Evolutionary conservation across 257 asterid species (phyloP).

Genomic region (Solanum virginianum): DNA sequence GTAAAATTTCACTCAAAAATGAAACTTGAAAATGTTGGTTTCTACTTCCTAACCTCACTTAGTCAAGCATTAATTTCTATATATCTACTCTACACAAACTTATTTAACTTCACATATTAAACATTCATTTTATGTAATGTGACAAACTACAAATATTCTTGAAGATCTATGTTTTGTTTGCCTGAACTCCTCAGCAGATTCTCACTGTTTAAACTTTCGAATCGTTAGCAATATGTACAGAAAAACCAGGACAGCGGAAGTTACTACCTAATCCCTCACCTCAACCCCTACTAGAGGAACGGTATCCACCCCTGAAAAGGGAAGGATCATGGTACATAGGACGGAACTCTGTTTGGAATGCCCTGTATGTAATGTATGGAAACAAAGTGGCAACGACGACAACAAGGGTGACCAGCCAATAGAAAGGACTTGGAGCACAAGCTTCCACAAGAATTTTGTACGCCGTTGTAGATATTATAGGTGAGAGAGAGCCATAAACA

Average conservation of each 20-base stretch:
- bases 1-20: background rate
- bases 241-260: background rate
- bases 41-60: background rate
- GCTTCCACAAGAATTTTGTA: conserved; percentile 59
- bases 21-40: background rate
- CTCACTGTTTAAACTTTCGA: conserved; percentile 15
- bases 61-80: background rate
- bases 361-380: conserved; percentile 55
- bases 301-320: background rate
- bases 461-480: conserved; percentile 56
- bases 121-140: background rate
- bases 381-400: conserved; percentile 49
- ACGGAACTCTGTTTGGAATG: conserved; percentile 48
- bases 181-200: conserved; percentile 2
- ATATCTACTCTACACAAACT: background rate
- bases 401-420: conserved; percentile 52
- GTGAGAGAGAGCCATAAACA: conserved; percentile 49
- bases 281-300: background rate
- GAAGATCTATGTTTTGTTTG: background rate
- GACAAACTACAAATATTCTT: background rate
- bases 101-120: conserved; percentile 5
- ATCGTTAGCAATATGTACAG: background rate
- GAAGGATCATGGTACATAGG: conserved; percentile 69
- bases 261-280: background rate
- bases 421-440: conserved; percentile 74